Percentiles rank a stretch among this genome's conserved stretches.
phyloP scores from a whole-genome alignment of 805 yeast genomes.

The Nakazawaea anatomiae region DNA sequence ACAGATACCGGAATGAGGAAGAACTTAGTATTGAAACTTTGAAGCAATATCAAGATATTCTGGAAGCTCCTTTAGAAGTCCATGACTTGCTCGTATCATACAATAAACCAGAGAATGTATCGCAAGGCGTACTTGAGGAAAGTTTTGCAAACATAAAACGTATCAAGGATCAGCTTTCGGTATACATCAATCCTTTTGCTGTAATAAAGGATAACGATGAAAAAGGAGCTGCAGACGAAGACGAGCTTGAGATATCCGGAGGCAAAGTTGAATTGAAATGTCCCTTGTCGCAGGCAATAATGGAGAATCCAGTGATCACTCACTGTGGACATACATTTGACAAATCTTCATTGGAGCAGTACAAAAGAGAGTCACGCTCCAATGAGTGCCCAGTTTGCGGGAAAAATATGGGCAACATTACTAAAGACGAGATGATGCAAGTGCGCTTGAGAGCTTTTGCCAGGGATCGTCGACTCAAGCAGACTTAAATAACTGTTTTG shows the following conservation, averaged over 20 bases:
- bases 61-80: slow-evolving; percentile 1
- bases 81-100: not conserved
- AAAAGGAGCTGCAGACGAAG: slow-evolving; percentile 45
- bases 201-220: slow-evolving; percentile 19
- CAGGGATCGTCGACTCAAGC: slow-evolving; percentile 17
- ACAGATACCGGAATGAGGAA: not conserved
- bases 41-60: not conserved
- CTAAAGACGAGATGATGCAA: slow-evolving; percentile 46
- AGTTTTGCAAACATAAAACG: not conserved
- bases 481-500: not conserved
- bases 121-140: not conserved
- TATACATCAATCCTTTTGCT: slow-evolving; percentile 5
- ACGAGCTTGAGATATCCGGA: slow-evolving; percentile 62
- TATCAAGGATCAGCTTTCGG: not conserved
- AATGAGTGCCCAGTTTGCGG: slow-evolving; percentile 57
- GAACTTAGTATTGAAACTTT: slow-evolving; percentile 1
- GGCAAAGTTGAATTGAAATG: slow-evolving; percentile 65
- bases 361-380: slow-evolving; percentile 18
- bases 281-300: slow-evolving; percentile 53
- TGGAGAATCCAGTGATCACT: slow-evolving; percentile 47
- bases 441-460: slow-evolving; percentile 41
- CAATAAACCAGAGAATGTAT: not conserved
- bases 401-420: slow-evolving; percentile 20
- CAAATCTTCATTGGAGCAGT: slow-evolving; percentile 32
- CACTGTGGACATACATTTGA: slow-evolving; percentile 64